Evolutionary conservation across 371 early-diverging fungal genomes (phyloP).

Genomic region (Rhizomucor pusillus): DNA sequence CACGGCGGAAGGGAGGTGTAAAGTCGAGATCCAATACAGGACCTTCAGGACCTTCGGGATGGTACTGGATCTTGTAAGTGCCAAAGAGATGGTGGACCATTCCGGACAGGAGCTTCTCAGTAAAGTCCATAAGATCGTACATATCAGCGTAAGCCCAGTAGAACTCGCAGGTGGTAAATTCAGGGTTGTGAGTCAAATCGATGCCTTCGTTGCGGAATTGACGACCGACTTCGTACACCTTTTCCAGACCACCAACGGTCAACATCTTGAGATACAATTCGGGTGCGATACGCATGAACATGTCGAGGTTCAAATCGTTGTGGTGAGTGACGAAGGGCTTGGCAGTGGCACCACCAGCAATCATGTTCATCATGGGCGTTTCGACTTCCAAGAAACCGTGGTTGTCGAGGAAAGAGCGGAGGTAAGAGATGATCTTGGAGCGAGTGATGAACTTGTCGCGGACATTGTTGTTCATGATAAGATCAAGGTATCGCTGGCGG

Average conservation of each 20-base stretch:
- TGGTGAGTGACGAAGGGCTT: slow-evolving; percentile 99
- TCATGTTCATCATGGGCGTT: slow-evolving; percentile 99
- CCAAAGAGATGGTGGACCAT: slow-evolving; percentile 94
- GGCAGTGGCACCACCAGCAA: slow-evolving; percentile 99
- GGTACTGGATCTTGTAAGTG: slow-evolving; percentile 87
- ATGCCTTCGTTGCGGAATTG: slow-evolving; percentile 99
- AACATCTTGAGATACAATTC: slow-evolving; percentile 98
- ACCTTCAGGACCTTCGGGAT: slow-evolving; percentile 88
- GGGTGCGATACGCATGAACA: slow-evolving; percentile 99
- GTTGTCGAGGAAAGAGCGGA: slow-evolving; percentile 93
- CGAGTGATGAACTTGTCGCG: slow-evolving; percentile 94
- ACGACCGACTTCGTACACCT: slow-evolving; percentile 99
- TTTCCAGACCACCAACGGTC: slow-evolving; percentile 98
- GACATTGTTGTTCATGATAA: slow-evolving; percentile 97
- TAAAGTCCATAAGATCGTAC: slow-evolving; percentile 95
- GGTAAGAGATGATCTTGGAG: slow-evolving; percentile 91
- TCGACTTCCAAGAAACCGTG: slow-evolving; percentile 99
- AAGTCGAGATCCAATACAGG: slow-evolving; percentile 89
- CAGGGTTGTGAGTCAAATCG: slow-evolving; percentile 99
- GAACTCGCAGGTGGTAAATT: slow-evolving; percentile 99
- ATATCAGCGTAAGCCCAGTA: slow-evolving; percentile 99
- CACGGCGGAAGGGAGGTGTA: slow-evolving; percentile 94
- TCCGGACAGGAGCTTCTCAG: slow-evolving; percentile 90
- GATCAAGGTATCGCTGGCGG: slow-evolving; percentile 98
- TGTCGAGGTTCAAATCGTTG: slow-evolving; percentile 98